Evolutionary conservation across 345 rosid species (phyloP), one percentile per base, ranked within the genome.

Genomic region (Lenwebbia sp.): DNA sequence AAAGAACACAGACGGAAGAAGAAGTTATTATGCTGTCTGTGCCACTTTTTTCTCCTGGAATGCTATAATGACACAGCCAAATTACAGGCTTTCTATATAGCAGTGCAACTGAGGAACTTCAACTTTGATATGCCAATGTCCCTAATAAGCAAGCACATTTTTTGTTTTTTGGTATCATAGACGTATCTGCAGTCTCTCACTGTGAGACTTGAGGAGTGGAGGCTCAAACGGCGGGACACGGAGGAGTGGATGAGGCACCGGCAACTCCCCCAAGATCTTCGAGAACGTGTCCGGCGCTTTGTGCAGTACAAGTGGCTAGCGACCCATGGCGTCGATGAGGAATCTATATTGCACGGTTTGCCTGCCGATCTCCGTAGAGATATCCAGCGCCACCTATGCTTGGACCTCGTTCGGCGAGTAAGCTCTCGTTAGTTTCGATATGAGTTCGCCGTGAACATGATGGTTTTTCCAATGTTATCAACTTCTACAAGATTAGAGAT

Each of bases 221-320:
- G 95, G 89, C 91, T 93, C 44, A 93, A 92, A 88, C 86, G 89
- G 52, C 58, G 93, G 82, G 94, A 93, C 88, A 90, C 94, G 1
- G 95, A 93, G 88, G 93, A 92, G 88, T 92, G 95, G 93, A 93
- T 91, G 95, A 87, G 86, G 86, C 94, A 92, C 85, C 93, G 92
- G 37, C 93, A 92, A 57, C 94, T 93, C 62, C 93, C 94, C 3
- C 90, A 86, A 47, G 90, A 84, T 86, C 88, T 93, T 11, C 88
- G 74, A 83, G 93, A 86, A 65, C 91, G 90, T 26, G 92, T 93
- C 40, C 83, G 92, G 47, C 86, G 83, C 74, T 93, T 90, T 53
- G 93, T 91, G 74, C 95, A 89, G 56, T 91, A 89, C 88, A 93
- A 93, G 87, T 91, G 95, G 94, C 86, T 92, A 28, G 95, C 93